Base-by-base conservation (phyloP, 345 rosid species). In the Heritiera fomes region DNA sequence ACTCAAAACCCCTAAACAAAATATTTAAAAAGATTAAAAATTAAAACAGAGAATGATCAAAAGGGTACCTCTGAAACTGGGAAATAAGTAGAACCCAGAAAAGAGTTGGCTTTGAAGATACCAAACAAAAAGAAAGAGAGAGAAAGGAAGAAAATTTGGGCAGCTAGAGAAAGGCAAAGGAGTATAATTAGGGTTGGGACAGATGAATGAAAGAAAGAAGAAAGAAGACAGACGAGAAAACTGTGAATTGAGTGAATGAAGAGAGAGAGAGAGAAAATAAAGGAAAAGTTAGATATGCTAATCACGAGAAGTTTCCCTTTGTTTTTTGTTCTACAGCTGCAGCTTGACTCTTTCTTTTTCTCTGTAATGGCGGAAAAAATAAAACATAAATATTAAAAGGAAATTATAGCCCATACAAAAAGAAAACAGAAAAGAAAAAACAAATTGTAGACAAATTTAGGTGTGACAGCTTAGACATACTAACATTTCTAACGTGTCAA, bases 261-360 rank as follows among this genome's bases (percentile, higher is more conserved):
- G 75, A 30, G 43, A 52, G 60, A 41, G 63, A 59, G 63, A 9
- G 71, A 3, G 8, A 45, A 43, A 18, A n/a, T 32, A 67, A 20
- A 40, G 32, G 10, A 52, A 71, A 30, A 52, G 63, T 18, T 70
- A 28, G 56, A 47, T 20, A 68, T 8, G 71, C 17, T 47, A 70
- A 52, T 70, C 73, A 70, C 58, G 58, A 28, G 73, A 47, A 70
- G 11, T 70, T 70, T 70, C 52, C 28, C 72, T 3, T 67, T 43
- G 14, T 41, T 66, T 52, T 3, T 67, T 43, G 14, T 41, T 66
- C 49, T 66, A 41, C 52, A 18, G 18, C 56, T 46, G 32, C 32
- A 18, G 23, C 32, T 67, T 6, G 18, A 68, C 72, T 43, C 15
- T 46, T 69, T 46, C 56, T 69, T 46, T 45, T 32, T 13, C 67